These are phyloP conservation scores for Neophaeococcomyces aloes DNA, from an alignment of 2,329 filamentous ascomycete genomes.

Conservation along the genomic window DNA sequence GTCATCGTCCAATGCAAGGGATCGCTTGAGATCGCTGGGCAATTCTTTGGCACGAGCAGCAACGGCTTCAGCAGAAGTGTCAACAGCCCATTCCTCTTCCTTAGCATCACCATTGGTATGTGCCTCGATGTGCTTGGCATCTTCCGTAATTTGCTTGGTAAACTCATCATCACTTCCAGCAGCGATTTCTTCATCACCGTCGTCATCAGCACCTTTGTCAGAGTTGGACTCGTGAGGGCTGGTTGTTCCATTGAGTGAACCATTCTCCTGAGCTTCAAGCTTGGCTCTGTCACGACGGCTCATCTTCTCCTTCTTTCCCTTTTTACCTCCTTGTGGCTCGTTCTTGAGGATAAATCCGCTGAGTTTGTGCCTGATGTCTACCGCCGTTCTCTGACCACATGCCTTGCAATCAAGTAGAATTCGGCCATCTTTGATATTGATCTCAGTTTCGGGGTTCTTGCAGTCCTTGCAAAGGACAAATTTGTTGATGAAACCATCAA, in stretches of 20 bases:
- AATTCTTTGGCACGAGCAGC: slow-evolving; percentile 87
- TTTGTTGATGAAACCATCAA: slow-evolving; percentile 96
- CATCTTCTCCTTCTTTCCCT: slow-evolving; percentile 92
- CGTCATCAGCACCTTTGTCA: slow-evolving; percentile 51
- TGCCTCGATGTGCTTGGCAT: slow-evolving; percentile 62
- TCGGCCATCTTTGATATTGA: slow-evolving; percentile 84
- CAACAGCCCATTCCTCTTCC: slow-evolving; percentile 89
- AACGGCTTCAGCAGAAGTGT: slow-evolving; percentile 91
- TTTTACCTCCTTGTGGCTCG: slow-evolving; percentile 84
- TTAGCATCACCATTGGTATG: slow-evolving; percentile 52
- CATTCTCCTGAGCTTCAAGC: slow-evolving; percentile 52
- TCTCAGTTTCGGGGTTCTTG: slow-evolving; percentile 98
- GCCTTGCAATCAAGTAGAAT: slow-evolving; percentile 98
- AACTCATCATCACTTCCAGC: slow-evolving; percentile 87
- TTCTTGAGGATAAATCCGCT: slow-evolving; percentile 97
- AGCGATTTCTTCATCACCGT: slow-evolving; percentile 55
- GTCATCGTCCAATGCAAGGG: slow-evolving; percentile 70
- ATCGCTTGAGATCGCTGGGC: slow-evolving; percentile 87
- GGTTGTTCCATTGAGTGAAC: slow-evolving; percentile 41
- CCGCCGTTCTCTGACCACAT: slow-evolving; percentile 84
- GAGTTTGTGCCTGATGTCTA: slow-evolving; percentile 88
- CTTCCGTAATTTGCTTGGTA: slow-evolving; percentile 60
- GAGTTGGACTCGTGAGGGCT: slow-evolving; percentile 57
- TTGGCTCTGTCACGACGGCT: slow-evolving; percentile 69
- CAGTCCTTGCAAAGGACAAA: slow-evolving; percentile 99